Base-by-base conservation (phyloP, 1,139 yeast species). In the Spathaspora sp. region DNA sequence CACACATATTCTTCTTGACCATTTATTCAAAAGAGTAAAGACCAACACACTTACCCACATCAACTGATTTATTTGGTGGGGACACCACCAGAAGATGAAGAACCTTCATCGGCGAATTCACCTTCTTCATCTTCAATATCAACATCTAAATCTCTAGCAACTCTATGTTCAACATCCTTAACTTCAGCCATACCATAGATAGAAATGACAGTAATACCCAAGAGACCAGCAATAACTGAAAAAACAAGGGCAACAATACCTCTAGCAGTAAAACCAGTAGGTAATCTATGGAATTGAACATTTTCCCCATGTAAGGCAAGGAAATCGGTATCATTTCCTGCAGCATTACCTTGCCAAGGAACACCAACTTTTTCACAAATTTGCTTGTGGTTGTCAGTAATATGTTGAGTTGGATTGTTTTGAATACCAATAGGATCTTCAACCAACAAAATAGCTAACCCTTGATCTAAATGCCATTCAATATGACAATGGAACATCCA, bases 401-500 rank as follows among this genome's bases (percentile, higher is more conserved):
- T 52, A 29, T 64, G 65, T 52, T 74, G 75, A 6, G 58, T 50
- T 8, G 59, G 52, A 27, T 66, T 64, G 36, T 61, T 53, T 57
- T 81, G 81, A 38, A 85, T 62, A 24, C 68, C 66, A 34, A 68
- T 56, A 17, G 96, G 96, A 37, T 89, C 90, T 68, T 89, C 96
- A 43, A 89, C 71, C 36, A 86, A 76, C 2, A 80, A 76, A 48
- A 84, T 69, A 13, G 90, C 91, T 51, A 89, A 76, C 51, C 97
- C 97, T 67, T 89, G 96, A 58, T 81, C 83, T 72, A 89, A 78
- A 71, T 89, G 97, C 97, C 97, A 89, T 59, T 89, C 96, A 55
- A 89, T 84, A 59, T 89, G 97, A 69, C 97, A 90, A 65, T 89
- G 97, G 88, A 89, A 89, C 59, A 86, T 75, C 95, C 96, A 89